phyloP scores from a whole-genome alignment of 2,329 filamentous ascomycete genomes.

The Pyrenophora tritici-repentis region DNA sequence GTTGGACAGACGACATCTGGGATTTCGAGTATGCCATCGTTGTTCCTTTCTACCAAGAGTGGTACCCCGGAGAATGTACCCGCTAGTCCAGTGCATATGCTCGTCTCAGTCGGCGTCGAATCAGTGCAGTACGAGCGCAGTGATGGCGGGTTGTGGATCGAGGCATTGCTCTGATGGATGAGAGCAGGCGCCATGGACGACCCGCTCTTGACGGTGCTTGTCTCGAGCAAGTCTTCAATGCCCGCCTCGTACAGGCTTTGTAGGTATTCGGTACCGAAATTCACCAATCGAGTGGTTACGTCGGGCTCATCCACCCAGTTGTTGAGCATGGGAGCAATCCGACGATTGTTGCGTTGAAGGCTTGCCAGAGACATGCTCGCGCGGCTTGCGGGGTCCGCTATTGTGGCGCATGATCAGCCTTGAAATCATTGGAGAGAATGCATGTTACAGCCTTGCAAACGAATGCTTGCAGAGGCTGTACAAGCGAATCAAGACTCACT shows the following conservation, averaged over 20 bases:
- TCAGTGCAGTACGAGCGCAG: constrained; percentile 32
- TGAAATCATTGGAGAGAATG: constrained; percentile 9
- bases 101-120: constrained; percentile 33
- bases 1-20: constrained; percentile 8
- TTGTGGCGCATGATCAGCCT: constrained; percentile 28
- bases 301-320: constrained; percentile 35
- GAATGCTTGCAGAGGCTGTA: neutral
- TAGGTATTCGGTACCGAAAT: constrained; percentile 16
- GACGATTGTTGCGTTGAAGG: constrained; percentile 26
- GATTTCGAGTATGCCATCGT: constrained; percentile 35
- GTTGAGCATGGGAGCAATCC: constrained; percentile 25
- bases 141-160: constrained; percentile 27
- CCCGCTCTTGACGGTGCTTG: constrained; percentile 13
- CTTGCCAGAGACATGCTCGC: constrained; percentile 26
- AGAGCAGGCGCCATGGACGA: constrained; percentile 43
- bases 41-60: constrained; percentile 28
- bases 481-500: constrained; percentile 24
- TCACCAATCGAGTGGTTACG: constrained; percentile 34
- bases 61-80: constrained; percentile 27
- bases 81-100: constrained; percentile 33
- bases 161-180: constrained; percentile 33
- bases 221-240: constrained; percentile 19
- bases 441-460: constrained; percentile 14
- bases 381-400: constrained; percentile 18
- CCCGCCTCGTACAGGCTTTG: constrained; percentile 19